Evolutionary conservation across 192 early-diverging fungal species (phyloP).

Genomic region (Piromyces sp.): DNA sequence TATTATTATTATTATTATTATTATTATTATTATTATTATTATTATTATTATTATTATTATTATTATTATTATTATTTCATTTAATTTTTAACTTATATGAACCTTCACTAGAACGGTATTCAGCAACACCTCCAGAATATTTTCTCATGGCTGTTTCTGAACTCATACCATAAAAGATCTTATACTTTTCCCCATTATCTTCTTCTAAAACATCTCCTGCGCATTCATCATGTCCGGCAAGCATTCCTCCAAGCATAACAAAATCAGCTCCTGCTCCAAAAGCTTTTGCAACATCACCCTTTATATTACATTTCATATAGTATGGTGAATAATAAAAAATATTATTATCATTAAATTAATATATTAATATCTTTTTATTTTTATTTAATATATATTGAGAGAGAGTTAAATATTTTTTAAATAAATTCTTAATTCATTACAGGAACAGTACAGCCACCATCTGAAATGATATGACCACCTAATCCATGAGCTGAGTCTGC

Average conservation of each 20-base stretch:
- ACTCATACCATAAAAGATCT: background rate
- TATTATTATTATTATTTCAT: too few species aligned
- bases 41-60: too few species aligned
- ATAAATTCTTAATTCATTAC: background rate
- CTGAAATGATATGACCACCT: background rate
- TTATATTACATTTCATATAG: too few species aligned
- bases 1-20: too few species aligned
- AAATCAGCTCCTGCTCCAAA: background rate
- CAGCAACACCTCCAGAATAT: background rate
- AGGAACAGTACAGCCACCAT: background rate
- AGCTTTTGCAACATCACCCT: background rate
- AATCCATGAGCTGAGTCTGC: background rate
- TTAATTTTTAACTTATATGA: too few species aligned
- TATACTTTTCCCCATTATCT: background rate
- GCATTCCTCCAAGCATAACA: slow-evolving; percentile 1
- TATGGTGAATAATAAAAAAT: too few species aligned
- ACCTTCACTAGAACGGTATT: background rate
- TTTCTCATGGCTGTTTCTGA: background rate
- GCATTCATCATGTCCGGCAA: background rate
- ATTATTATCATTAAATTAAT: too few species aligned
- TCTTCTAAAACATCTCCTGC: background rate
- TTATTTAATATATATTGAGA: too few species aligned
- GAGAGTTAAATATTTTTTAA: too few species aligned
- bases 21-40: too few species aligned
- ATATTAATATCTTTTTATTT: too few species aligned